Conservation (phyloP, 768 basidiomycete species). For the Mycena filopes region DNA sequence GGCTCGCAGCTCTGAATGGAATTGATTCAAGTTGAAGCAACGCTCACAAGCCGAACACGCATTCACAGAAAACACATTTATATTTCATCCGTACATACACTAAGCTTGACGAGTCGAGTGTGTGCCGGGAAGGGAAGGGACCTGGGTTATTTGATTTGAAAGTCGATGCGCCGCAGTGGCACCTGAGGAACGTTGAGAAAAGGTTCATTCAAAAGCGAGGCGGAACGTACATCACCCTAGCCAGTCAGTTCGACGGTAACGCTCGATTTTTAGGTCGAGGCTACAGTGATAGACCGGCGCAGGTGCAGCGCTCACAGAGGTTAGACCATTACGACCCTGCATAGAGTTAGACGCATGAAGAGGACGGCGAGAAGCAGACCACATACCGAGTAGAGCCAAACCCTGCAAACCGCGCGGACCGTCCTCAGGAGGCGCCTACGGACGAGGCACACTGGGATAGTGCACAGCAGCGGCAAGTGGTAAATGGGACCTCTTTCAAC, state of each 20-base stretch:
- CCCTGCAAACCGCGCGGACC: too few species aligned
- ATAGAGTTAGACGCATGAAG: background rate
- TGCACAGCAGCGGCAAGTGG: background rate
- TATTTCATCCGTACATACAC: conserved; percentile 19
- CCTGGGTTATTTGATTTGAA: conserved; percentile 32
- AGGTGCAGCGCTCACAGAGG: too few species aligned
- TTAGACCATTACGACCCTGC: too few species aligned
- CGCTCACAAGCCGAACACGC: too few species aligned
- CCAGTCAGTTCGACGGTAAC: background rate
- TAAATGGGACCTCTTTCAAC: conserved; percentile 5
- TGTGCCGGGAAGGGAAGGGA: conserved; percentile 9
- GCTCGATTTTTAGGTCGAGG: too few species aligned
- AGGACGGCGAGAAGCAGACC: too few species aligned
- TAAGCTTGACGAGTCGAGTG: conserved; percentile 13
- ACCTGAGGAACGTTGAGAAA: background rate
- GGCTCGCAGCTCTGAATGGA: too few species aligned
- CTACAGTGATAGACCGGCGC: too few species aligned
- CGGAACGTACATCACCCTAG: background rate
- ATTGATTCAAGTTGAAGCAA: too few species aligned
- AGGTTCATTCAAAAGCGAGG: background rate
- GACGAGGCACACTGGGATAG: too few species aligned
- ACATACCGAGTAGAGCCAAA: too few species aligned
- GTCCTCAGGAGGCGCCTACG: too few species aligned
- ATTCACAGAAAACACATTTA: background rate
- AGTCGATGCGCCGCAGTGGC: background rate